phyloP scores from a whole-genome alignment of 441 rosid species.

The Erysimum cheiri region DNA sequence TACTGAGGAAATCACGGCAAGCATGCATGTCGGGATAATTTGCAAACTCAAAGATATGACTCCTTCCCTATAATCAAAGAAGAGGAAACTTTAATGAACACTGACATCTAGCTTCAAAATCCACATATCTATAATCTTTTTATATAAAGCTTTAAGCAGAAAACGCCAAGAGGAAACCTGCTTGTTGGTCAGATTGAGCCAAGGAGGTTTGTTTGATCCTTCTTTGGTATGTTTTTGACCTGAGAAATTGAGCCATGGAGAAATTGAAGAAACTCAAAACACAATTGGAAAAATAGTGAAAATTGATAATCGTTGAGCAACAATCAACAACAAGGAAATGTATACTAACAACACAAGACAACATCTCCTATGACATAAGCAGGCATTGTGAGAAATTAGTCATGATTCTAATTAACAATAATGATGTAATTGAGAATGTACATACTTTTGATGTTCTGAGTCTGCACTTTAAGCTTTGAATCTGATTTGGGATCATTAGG shows the following conservation, averaged over 20 bases:
- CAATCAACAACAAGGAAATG: background rate
- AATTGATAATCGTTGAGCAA: background rate
- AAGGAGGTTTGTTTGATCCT: slow-evolving; percentile 83
- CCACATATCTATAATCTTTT: background rate
- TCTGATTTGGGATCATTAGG: slow-evolving; percentile 76
- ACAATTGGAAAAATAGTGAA: background rate
- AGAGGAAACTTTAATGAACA: slow-evolving; percentile 20
- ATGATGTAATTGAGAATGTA: background rate
- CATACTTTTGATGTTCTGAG: slow-evolving; percentile 70
- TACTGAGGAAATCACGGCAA: slow-evolving; percentile 85
- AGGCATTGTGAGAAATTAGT: background rate
- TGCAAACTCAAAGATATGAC: slow-evolving; percentile 84
- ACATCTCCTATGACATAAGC: background rate
- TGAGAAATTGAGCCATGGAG: slow-evolving; percentile 34
- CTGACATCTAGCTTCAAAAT: slow-evolving; percentile 11
- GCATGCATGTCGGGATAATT: slow-evolving; percentile 71
- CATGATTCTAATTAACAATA: background rate
- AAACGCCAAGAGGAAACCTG: slow-evolving; percentile 54
- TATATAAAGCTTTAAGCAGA: background rate
- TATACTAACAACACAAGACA: background rate
- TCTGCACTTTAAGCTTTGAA: slow-evolving; percentile 69
- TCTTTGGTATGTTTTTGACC: slow-evolving; percentile 81
- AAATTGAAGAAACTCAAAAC: slow-evolving; percentile 8
- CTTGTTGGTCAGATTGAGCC: slow-evolving; percentile 77
- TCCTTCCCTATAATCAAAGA: slow-evolving; percentile 60